These are phyloP conservation scores for Diaporthe vexans DNA, from an alignment of 2,329 filamentous ascomycete genomes.

Conservation along the genomic window DNA sequence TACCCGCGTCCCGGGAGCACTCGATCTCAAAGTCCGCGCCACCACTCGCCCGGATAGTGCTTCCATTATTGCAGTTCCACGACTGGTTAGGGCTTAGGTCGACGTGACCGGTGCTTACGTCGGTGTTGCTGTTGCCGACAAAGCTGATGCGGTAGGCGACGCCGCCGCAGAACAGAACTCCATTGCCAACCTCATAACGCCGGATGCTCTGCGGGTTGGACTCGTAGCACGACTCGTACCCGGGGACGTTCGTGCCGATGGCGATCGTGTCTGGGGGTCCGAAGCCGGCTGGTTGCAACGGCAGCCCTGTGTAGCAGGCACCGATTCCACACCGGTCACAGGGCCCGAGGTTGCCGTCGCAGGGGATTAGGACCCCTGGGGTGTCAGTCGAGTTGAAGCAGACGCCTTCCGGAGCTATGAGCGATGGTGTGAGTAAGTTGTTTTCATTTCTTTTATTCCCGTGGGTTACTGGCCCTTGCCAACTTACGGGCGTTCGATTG, in stretches of 20 bases:
- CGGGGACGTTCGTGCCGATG: conserved; percentile 23
- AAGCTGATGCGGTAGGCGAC: conserved; percentile 33
- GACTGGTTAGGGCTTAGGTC: conserved; percentile 24
- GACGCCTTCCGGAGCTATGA: neutral
- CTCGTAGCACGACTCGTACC: conserved; percentile 31
- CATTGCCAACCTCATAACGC: conserved; percentile 33
- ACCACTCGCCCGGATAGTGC: conserved; percentile 31
- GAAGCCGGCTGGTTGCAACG: conserved; percentile 36
- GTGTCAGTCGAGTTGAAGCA: conserved; percentile 34
- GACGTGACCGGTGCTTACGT: conserved; percentile 26
- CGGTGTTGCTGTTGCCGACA: conserved; percentile 19
- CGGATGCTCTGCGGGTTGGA: conserved; percentile 38
- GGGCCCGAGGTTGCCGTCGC: conserved; percentile 35
- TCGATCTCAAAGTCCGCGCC: conserved; percentile 35
- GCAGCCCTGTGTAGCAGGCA: conserved; percentile 30
- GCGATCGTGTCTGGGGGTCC: conserved; percentile 33
- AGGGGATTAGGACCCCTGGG: neutral
- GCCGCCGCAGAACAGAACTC: conserved; percentile 24
- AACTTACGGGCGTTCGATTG: conserved; percentile 16
- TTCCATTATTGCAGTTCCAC: conserved; percentile 32
- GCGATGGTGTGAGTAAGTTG: neutral
- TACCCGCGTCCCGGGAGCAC: conserved; percentile 14
- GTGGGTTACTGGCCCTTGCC: neutral
- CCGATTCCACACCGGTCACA: conserved; percentile 31
- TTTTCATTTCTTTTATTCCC: neutral